Conservation (phyloP, 352 stramenopile species). For the Phytophthora chlamydospora region DNA sequence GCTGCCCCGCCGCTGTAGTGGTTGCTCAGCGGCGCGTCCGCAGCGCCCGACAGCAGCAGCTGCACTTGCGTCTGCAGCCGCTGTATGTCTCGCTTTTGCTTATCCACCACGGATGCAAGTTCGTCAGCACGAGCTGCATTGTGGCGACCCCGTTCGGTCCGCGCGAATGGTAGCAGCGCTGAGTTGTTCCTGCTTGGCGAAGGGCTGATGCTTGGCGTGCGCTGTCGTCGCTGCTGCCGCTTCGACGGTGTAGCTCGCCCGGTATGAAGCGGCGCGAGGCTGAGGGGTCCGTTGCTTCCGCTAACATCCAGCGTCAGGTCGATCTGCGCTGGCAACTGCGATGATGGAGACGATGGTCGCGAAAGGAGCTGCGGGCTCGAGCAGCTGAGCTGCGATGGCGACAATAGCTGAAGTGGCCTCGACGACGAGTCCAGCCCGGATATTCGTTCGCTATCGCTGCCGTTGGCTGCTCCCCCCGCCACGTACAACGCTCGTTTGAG, state of each 20-base stretch:
- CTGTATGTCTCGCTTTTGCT: constrained; percentile 76
- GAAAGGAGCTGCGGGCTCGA: constrained; percentile 46
- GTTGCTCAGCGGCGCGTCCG: constrained; percentile 21
- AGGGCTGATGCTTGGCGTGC: constrained; percentile 19
- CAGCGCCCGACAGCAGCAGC: constrained; percentile 53
- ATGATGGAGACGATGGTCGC: constrained; percentile 22
- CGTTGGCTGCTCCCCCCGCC: background rate
- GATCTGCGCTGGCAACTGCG: constrained; percentile 9
- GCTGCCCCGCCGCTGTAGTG: background rate
- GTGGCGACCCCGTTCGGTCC: constrained; percentile 40
- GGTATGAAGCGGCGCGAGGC: constrained; percentile 36
- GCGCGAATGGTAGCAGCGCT: constrained; percentile 51
- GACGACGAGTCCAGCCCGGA: constrained; percentile 8
- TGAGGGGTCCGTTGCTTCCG: constrained; percentile 14
- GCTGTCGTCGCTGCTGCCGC: constrained; percentile 26
- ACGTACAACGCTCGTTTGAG: constrained; percentile 45
- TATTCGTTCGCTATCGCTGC: constrained; percentile 7
- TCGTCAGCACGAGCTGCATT: constrained; percentile 44
- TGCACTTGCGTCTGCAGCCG: constrained; percentile 72
- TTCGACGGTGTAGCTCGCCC: constrained; percentile 31
- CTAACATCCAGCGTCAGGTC: constrained; percentile 34
- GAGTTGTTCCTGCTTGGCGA: constrained; percentile 27
- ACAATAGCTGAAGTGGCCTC: constrained; percentile 6
- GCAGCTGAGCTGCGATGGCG: constrained; percentile 24
- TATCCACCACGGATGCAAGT: constrained; percentile 48